Base-by-base conservation (phyloP, 176 grass and related monocot species). In the Aegilops speltoides region DNA sequence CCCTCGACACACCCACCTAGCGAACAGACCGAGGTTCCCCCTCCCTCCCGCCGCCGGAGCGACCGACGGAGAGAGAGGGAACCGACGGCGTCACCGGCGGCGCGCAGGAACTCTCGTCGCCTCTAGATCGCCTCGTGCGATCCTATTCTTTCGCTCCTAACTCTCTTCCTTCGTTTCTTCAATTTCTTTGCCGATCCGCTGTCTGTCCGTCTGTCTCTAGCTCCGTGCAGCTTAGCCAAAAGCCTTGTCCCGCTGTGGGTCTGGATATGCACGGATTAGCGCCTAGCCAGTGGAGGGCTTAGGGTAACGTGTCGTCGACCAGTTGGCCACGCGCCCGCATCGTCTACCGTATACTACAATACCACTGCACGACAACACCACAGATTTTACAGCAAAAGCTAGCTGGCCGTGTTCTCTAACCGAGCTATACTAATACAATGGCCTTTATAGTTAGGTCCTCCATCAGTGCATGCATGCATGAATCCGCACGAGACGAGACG, bases 171-270 rank as follows among this genome's bases (percentile, higher is more conserved):
- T n/a, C n/a, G n/a, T n/a, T n/a, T n/a, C n/a, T n/a, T n/a, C n/a
- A n/a, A n/a, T n/a, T n/a, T n/a, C n/a, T 81, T 68, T 79, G 57
- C 12, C 74, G 66, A 83, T 90, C 82, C 65, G 84, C 74, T 90
- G 84, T 83, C 57, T 79, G 41, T 63, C 63, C 86, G 36, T 72
- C 64, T 73, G 24, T 32, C 65, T 90, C 62, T 87, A 43, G 26
- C 41, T 41, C 17, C 32, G 32, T 59, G 56, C 56, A 22, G 17
- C 56, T 22, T 59, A 59, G 54, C 54, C 6, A 8, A 63, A 28
- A 32, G 9, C 40, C 4, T 56, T 63, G 60, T 72, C 69, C 37
- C 31, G 84, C 41, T 23, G 61, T 17, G 28, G 64, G 13, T 78
- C 17, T 70, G 54, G 64, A 85, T 66, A 37, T 82, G 71, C 26